Conservation (phyloP, 1,139 yeast species). For the Nakaseomyces bracarensis region DNA sequence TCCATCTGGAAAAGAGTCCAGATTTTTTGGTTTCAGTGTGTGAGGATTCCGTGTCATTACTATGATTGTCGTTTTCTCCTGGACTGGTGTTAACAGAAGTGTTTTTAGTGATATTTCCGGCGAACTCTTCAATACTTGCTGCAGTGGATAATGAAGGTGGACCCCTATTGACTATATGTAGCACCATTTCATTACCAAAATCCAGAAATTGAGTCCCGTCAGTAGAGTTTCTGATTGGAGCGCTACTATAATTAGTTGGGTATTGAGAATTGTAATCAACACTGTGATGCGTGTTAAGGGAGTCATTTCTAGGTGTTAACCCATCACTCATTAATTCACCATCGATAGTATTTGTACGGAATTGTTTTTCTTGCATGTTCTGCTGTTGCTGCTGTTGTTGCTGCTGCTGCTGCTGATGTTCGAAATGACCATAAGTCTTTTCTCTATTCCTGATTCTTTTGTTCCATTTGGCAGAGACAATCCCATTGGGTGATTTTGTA, state of each 20-base stretch:
- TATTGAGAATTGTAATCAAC: background rate
- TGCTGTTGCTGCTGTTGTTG: background rate
- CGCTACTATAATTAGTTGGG: background rate
- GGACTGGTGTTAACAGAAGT: background rate
- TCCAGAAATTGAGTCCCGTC: slow-evolving; percentile 20
- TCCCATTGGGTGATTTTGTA: slow-evolving; percentile 34
- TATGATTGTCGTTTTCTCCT: background rate
- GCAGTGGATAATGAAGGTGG: slow-evolving; percentile 30
- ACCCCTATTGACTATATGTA: slow-evolving; percentile 27
- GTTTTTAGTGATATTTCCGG: background rate
- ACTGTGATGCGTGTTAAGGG: slow-evolving; percentile 3
- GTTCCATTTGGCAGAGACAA: slow-evolving; percentile 31
- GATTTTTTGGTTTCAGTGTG: background rate
- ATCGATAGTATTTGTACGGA: background rate
- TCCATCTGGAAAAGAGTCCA: slow-evolving; percentile 1
- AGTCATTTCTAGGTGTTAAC: slow-evolving; percentile 7
- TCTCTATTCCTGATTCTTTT: slow-evolving; percentile 17
- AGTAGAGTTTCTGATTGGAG: background rate
- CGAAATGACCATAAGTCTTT: slow-evolving; percentile 1
- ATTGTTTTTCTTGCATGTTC: background rate
- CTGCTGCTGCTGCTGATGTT: background rate
- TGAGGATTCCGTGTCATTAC: background rate
- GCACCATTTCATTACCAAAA: slow-evolving; percentile 30
- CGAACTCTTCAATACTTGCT: slow-evolving; percentile 16
- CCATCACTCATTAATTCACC: slow-evolving; percentile 4